A percentile compares a stretch with the other conserved stretches of the same genome.
phyloP scores from a whole-genome alignment of 441 rosid genomes.

The Gossypium davidsonii region DNA sequence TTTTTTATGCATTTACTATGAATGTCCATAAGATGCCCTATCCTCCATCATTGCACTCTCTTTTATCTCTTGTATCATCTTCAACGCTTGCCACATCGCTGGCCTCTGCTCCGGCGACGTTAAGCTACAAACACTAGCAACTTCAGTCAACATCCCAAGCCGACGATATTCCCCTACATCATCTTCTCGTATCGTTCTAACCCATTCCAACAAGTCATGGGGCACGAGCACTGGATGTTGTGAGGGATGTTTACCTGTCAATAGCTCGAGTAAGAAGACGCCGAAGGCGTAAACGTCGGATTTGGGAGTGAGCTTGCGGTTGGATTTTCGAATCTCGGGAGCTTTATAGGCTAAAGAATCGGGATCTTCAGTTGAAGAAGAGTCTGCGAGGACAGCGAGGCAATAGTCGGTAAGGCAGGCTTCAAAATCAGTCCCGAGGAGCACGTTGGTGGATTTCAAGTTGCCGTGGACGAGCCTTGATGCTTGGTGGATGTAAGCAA shows the following conservation, averaged over 20 bases:
- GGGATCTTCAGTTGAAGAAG: conserved; percentile 34
- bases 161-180: conserved; percentile 40
- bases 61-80: conserved; percentile 79
- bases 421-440: conserved; percentile 80
- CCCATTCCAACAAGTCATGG: conserved; percentile 61
- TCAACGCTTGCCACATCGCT: conserved; percentile 70
- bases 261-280: conserved; percentile 65
- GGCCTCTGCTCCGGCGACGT: conserved; percentile 78
- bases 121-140: conserved; percentile 66
- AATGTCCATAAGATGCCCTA: conserved; percentile 25
- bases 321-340: conserved; percentile 57
- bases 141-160: conserved; percentile 72
- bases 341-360: conserved; percentile 54
- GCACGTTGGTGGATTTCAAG: conserved; percentile 71
- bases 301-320: conserved; percentile 40
- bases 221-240: conserved; percentile 55
- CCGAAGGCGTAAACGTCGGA: conserved; percentile 80
- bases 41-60: conserved; percentile 55
- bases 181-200: conserved; percentile 51
- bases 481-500: conserved; percentile 71
- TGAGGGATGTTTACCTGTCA: conserved; percentile 66
- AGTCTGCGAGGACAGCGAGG: conserved; percentile 46
- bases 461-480: conserved; percentile 75
- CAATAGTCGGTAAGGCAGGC: conserved; percentile 77
- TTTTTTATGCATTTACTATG: conserved; percentile 10